These are phyloP conservation scores for Coemansia sp. DNA, from an alignment of 192 early-diverging fungal species.

Conservation along the genomic window DNA sequence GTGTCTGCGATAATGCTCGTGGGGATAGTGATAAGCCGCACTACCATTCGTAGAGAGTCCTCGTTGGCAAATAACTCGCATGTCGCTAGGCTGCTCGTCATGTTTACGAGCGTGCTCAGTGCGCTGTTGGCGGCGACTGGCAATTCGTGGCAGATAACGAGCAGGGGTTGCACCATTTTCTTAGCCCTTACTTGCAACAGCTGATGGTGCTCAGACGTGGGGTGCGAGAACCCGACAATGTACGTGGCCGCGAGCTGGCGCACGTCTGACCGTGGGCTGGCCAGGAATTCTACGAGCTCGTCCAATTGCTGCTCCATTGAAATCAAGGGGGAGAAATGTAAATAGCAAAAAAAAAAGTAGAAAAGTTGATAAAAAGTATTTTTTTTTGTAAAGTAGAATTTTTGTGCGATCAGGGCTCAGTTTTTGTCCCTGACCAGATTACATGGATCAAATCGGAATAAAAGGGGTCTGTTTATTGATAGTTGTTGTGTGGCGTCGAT, in stretches of 20 bases:
- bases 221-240: constrained; percentile 67
- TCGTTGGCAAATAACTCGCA: constrained; percentile 67
- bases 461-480: too few species aligned
- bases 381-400: background rate
- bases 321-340: background rate
- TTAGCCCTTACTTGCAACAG: constrained; percentile 62
- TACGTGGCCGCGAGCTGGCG: constrained; percentile 78
- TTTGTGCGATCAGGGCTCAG: too few species aligned
- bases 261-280: constrained; percentile 75
- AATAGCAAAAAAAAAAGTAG: background rate
- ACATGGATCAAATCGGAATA: too few species aligned
- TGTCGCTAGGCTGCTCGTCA: constrained; percentile 68
- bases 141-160: constrained; percentile 66
- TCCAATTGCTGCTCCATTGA: constrained; percentile 52
- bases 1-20: constrained; percentile 74
- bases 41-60: constrained; percentile 67
- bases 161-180: constrained; percentile 65
- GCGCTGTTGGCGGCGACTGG: constrained; percentile 82
- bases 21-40: constrained; percentile 67
- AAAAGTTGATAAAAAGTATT: background rate
- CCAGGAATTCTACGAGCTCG: constrained; percentile 71
- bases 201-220: constrained; percentile 59
- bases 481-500: too few species aligned
- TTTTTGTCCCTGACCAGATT: too few species aligned
- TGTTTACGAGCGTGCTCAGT: constrained; percentile 78